phyloP scores from a whole-genome alignment of 306 rosid species.

The Acacia melanoxylon region DNA sequence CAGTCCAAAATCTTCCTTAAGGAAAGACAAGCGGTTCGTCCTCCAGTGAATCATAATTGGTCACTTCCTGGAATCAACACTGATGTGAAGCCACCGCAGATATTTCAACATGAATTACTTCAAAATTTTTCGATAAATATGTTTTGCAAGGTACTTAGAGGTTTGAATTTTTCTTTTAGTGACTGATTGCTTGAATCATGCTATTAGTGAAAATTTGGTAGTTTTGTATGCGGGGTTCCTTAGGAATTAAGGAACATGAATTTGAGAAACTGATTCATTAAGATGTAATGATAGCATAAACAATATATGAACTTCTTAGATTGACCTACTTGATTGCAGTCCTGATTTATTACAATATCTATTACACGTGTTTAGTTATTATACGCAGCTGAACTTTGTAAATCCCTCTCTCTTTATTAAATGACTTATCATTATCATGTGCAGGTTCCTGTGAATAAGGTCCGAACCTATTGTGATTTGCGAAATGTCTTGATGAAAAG shows the following conservation, averaged over 20 bases:
- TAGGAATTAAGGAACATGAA: background rate
- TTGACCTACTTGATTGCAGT: slow-evolving; percentile 10
- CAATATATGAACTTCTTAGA: slow-evolving; percentile 4
- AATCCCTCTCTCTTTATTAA: background rate
- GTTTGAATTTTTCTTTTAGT: slow-evolving; percentile 9
- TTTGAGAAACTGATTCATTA: slow-evolving; percentile 6
- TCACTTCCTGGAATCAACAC: slow-evolving; percentile 75
- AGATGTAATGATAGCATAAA: slow-evolving; percentile 21
- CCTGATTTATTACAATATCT: background rate
- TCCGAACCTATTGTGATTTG: slow-evolving; percentile 82
- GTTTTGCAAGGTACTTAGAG: slow-evolving; percentile 83
- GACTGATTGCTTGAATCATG: slow-evolving; percentile 4
- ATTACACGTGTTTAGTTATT: slow-evolving; percentile 9
- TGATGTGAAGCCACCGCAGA: slow-evolving; percentile 72
- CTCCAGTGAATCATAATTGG: slow-evolving; percentile 96
- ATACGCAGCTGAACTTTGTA: background rate
- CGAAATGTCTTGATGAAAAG: slow-evolving; percentile 96
- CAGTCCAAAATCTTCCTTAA: slow-evolving; percentile 67
- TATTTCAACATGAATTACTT: slow-evolving; percentile 93
- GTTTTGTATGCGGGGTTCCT: slow-evolving; percentile 16
- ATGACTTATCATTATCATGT: slow-evolving; percentile 28
- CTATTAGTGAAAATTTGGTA: slow-evolving; percentile 10
- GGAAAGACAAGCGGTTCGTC: slow-evolving; percentile 88
- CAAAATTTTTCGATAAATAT: slow-evolving; percentile 93
- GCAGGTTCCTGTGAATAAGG: slow-evolving; percentile 96